Conservation (phyloP, 2,329 filamentous ascomycete species). For the Simplicillium aogashimaense region DNA sequence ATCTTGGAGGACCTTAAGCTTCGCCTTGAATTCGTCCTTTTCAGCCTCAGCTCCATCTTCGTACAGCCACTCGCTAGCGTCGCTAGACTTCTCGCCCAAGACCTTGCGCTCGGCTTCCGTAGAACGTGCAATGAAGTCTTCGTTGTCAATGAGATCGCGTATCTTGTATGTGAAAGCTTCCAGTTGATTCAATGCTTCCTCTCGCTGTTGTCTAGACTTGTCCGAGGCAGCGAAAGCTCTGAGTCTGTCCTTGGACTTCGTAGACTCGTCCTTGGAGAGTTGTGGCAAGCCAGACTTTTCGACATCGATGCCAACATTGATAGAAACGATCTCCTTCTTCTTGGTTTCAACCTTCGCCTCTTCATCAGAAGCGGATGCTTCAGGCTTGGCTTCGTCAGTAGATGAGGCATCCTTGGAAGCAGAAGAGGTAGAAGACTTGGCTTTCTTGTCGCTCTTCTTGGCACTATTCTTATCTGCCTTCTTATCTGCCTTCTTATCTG, state of each 20-base stretch:
- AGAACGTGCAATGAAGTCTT: conserved; percentile 62
- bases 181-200: conserved; percentile 86
- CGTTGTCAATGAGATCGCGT: conserved; percentile 71
- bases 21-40: conserved; percentile 64
- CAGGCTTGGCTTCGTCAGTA: conserved; percentile 36
- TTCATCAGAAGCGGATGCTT: conserved; percentile 27
- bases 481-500: conserved; percentile 25
- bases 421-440: conserved; percentile 16
- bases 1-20: conserved; percentile 66
- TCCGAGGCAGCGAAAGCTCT: conserved; percentile 82
- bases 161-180: conserved; percentile 87
- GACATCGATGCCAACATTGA: conserved; percentile 40
- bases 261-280: conserved; percentile 37
- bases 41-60: conserved; percentile 70
- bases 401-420: conserved; percentile 22
- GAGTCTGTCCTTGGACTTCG: conserved; percentile 57
- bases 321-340: conserved; percentile 47
- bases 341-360: conserved; percentile 43
- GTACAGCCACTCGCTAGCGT: conserved; percentile 83
- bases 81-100: conserved; percentile 59
- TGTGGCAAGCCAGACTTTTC: conserved; percentile 39
- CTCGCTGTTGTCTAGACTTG: conserved; percentile 61
- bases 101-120: conserved; percentile 55
- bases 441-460: conserved; percentile 19
- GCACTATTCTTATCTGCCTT: conserved; percentile 24